Percentiles rank a stretch among this genome's conserved stretches.
Conservation (phyloP, 1,139 yeast species). For the Candida pseudoviswanathii region DNA sequence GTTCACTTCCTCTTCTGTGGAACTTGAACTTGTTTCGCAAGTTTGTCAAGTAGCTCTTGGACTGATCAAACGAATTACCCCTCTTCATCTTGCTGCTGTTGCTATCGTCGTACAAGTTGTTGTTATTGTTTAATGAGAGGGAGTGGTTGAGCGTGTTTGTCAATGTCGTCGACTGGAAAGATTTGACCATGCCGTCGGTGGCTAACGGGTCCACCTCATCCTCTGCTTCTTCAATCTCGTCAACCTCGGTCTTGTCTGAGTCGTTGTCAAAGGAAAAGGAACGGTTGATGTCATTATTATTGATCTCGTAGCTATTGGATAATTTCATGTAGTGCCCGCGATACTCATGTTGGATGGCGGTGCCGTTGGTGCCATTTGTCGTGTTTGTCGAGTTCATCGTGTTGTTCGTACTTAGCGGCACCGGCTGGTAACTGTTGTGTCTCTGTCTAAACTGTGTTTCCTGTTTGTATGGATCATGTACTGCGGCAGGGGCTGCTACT, state of each 20-base stretch:
- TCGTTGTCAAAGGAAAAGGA: constrained; percentile 1
- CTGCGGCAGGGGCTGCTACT: not conserved
- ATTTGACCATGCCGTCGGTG: constrained; percentile 3
- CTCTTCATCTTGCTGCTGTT: constrained; percentile 1
- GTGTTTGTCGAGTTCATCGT: constrained; percentile 1
- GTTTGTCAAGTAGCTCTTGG: constrained; percentile 32
- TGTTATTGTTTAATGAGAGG: not conserved
- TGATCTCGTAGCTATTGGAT: constrained; percentile 4
- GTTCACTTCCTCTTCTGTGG: constrained; percentile 30
- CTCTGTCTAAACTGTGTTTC: not conserved
- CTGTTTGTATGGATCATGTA: constrained; percentile 1
- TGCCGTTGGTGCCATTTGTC: not conserved
- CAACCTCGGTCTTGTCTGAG: constrained; percentile 5
- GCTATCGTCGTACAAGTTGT: not conserved
- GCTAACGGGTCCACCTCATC: constrained; percentile 1
- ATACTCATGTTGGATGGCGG: not conserved
- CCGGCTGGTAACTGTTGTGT: not conserved
- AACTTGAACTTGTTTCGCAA: constrained; percentile 17
- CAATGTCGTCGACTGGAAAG: constrained; percentile 8
- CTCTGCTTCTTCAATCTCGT: constrained; percentile 2
- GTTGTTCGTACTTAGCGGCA: not conserved
- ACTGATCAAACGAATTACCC: constrained; percentile 37
- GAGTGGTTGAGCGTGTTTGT: constrained; percentile 5
- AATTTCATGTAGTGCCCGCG: constrained; percentile 2
- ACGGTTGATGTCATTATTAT: constrained; percentile 1